Evolutionary conservation across 441 rosid genomes (phyloP).

Genomic region (Gossypium lobatum): DNA sequence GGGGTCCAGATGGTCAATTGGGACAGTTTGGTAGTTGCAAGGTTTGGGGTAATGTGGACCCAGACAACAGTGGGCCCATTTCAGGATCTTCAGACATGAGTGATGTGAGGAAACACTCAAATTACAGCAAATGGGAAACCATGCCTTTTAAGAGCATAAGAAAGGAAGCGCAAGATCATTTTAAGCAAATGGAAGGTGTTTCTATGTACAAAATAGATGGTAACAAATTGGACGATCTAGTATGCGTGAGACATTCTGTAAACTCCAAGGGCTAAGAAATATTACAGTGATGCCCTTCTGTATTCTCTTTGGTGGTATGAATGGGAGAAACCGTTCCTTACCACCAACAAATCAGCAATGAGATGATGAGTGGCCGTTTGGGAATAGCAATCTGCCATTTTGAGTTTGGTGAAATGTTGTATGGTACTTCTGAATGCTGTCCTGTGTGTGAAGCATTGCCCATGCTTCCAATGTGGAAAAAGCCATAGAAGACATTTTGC

Average conservation of each 20-base stretch:
- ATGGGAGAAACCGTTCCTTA: neutral
- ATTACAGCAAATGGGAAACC: constrained; percentile 87
- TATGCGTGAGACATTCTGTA: constrained; percentile 63
- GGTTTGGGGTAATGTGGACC: constrained; percentile 74
- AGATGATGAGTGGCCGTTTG: neutral
- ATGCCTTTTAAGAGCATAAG: constrained; percentile 78
- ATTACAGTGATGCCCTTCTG: neutral
- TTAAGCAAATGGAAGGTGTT: constrained; percentile 62
- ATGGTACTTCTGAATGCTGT: neutral
- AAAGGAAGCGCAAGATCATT: constrained; percentile 82
- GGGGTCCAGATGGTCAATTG: constrained; percentile 36
- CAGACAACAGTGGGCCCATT: constrained; percentile 45
- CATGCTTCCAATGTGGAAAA: neutral
- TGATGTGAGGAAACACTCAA: constrained; percentile 55
- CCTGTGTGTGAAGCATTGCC: neutral
- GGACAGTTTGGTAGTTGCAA: constrained; percentile 90
- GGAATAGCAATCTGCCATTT: neutral
- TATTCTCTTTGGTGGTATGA: neutral
- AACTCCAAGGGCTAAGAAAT: constrained; percentile 34
- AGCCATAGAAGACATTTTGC: neutral
- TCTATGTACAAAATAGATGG: constrained; percentile 97
- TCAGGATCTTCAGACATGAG: constrained; percentile 92
- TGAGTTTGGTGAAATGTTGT: neutral
- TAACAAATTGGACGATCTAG: constrained; percentile 88
- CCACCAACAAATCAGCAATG: neutral